Evolutionary conservation across 139 green algal species (phyloP).

Genomic region (Auxenochlorella protothecoides): DNA sequence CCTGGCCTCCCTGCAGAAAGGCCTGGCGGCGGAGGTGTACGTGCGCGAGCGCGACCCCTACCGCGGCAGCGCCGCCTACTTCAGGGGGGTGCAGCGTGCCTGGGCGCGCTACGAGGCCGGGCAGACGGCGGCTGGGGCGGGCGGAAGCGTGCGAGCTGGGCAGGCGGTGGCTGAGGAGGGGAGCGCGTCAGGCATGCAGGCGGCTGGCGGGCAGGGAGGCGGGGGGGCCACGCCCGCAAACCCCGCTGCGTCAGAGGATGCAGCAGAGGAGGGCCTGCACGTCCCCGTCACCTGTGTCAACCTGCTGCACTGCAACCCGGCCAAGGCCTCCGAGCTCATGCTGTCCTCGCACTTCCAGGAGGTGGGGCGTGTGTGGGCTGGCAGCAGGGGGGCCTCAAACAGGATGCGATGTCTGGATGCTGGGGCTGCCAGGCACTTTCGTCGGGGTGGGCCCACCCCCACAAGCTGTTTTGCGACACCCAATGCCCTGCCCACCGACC

Average conservation of each 20-base stretch:
- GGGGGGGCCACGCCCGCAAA: not conserved
- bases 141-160: not conserved
- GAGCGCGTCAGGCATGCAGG: not conserved
- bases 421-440: not conserved
- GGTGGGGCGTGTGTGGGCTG: slow-evolving; percentile 6
- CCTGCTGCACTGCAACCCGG: slow-evolving; percentile 74
- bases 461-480: not conserved
- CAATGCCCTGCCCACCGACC: not conserved
- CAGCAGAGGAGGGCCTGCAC: not conserved
- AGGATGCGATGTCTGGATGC: not conserved
- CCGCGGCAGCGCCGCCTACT: slow-evolving; percentile 64
- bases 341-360: slow-evolving; percentile 64
- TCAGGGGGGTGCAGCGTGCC: slow-evolving; percentile 59
- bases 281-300: slow-evolving; percentile 84
- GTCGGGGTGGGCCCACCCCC: not conserved
- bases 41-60: slow-evolving; percentile 71
- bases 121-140: not conserved
- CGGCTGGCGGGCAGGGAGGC: not conserved
- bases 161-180: not conserved
- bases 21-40: slow-evolving; percentile 54
- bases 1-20: slow-evolving; percentile 36
- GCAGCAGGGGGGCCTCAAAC: no score
- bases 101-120: slow-evolving; percentile 34
- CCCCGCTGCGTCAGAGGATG: not conserved
- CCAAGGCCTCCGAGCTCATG: slow-evolving; percentile 50